Evolutionary conservation across 495 filamentous ascomycete genomes (phyloP), one percentile per base, ranked within the genome.

Genomic region (Aspergillus coremiiformis): DNA sequence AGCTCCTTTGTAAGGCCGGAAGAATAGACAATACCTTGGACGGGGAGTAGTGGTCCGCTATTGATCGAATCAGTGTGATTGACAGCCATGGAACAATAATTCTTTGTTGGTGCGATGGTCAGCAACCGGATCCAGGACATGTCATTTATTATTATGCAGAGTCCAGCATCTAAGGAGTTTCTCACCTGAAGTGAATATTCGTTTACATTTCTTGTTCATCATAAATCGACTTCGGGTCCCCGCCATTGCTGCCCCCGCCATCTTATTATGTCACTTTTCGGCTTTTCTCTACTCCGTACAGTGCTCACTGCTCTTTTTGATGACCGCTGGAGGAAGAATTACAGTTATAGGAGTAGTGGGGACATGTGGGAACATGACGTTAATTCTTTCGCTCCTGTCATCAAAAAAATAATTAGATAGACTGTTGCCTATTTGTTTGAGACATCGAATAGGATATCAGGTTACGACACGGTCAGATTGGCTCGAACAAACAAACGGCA

Each of bases 111-210:
- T 41, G 17, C 19, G 6, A 21, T 21, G 37, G 19, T 12, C 37
- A 15, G 21, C 37, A 10, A 17, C 17, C 21, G 4, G n/a, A 14
- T 17, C 37, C 19, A 20, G 37, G 37, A 41, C 37, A 41, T 41
- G 37, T 41, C 37, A 41, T n/a, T n/a, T 41, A 41, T 41, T 41
- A 41, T 41, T 41, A 41, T 41, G 37, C 37, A 41, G 37, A 41
- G 17, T 41, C 37, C 21, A 41, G 37, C n/a, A 41, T 17, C 37
- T 19, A 39, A 39, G 20, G 5, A 5, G 10, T 35, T n/a, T 35
- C 12, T 15, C 12, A 14, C 5, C 2, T 14, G 5, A 14, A 1
- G n/a, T 35, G 32, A 35, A 12, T 35, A 41, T 19, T 41, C 17
- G 37, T 41, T 2, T 41, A 41, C 37, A 17, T 21, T 41, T 41